Evolutionary conservation across 2,329 filamentous ascomycete genomes (phyloP).

Genomic region (Hypoxylon sp.): DNA sequence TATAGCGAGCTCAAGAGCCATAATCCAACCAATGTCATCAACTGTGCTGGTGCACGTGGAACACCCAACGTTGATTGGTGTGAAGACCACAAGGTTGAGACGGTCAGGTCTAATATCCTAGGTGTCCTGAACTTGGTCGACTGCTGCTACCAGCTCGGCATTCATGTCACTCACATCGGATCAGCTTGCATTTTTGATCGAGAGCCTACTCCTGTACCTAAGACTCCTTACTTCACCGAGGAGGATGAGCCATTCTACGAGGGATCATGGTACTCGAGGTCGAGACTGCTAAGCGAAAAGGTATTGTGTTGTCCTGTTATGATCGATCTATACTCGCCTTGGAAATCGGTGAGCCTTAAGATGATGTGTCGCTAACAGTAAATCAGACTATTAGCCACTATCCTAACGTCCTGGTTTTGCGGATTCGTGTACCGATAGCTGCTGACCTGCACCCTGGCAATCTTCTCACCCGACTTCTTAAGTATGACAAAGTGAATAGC

Average conservation of each 20-base stretch:
- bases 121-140: conserved; percentile 36
- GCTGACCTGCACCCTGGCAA: background rate
- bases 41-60: conserved; percentile 35
- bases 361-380: background rate
- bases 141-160: conserved; percentile 29
- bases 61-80: conserved; percentile 38
- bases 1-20: background rate
- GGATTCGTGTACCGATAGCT: background rate
- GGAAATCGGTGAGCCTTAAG: background rate
- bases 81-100: conserved; percentile 38
- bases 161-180: conserved; percentile 36
- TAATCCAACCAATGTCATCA: conserved; percentile 22
- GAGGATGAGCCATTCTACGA: conserved; percentile 30
- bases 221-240: conserved; percentile 24
- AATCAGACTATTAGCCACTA: conserved; percentile 1
- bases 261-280: conserved; percentile 30
- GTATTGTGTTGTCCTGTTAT: background rate
- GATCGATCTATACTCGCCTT: background rate
- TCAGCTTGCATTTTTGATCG: conserved; percentile 36
- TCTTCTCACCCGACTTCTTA: background rate
- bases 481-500: background rate
- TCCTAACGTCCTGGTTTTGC: background rate
- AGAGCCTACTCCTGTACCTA: background rate
- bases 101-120: conserved; percentile 31
- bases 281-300: conserved; percentile 28